Base-by-base conservation (phyloP, 2,329 filamentous ascomycete genomes). In the Monilinia fructigena region DNA sequence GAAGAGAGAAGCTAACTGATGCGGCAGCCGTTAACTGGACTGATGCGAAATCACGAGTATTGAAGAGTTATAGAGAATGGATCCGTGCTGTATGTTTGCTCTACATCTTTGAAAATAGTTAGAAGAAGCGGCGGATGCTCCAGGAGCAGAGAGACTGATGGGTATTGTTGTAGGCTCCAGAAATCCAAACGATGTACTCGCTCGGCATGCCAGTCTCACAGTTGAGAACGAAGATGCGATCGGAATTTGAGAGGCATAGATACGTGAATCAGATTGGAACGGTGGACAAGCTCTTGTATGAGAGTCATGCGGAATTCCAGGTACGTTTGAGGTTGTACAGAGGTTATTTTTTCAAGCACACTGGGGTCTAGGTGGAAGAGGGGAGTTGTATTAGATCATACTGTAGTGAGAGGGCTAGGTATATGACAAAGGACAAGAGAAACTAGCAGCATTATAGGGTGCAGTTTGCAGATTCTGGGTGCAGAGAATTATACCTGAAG, bases 121-220 rank as follows among this genome's bases (percentile, higher is more conserved):
- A 8, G n/a, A 31, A 42, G 14, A 52, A 42, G 16, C 14, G n/a
- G 50, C 20, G 38, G 54, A 14, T n/a, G 26, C 53, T 38, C 31
- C 11, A 23, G 5, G 38, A 40, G 16, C 20, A 59, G 55, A 38
- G 38, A 16, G 28, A 65, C 63, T 62, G 31, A 63, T 65, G 38
- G 45, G 12, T 38, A 12, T 50, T 60, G 23, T 31, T 54, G 66
- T 78, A 99, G 95, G 93, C 93, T 52, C 94, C 95, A 69, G 93
- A 98, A 79, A 94, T 99, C 77, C 95, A 98, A 80, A 90, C 88
- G 69, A 97, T 98, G 92, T 99, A 99, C 86, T 91, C 90, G 70
- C 83, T 99, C 76, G 92, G 91, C 77, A 86, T 96, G 76, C 93
- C 94, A 63, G 88, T 97, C 63, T 91, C 94, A 52, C 84, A 86